These are phyloP conservation scores for Saccharomycopsis malanga DNA, from an alignment of 805 yeast species.

Conservation along the genomic window DNA sequence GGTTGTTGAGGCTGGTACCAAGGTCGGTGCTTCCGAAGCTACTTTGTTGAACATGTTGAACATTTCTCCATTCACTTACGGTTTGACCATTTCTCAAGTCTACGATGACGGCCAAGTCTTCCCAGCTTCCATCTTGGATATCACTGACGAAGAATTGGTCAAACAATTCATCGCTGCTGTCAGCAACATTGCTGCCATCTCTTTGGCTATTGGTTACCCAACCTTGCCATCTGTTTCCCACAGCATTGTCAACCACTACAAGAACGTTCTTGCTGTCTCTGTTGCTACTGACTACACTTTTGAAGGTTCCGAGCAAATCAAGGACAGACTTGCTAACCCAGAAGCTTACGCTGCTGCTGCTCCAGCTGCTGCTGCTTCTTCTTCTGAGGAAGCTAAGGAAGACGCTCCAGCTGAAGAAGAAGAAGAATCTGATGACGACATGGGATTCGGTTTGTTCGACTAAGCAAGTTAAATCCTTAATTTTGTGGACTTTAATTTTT, in stretches of 20 bases:
- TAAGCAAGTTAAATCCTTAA: conserved; percentile 40
- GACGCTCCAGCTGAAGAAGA: conserved; percentile 71
- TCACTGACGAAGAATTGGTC: conserved; percentile 95
- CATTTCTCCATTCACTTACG: conserved; percentile 99
- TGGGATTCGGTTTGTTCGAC: conserved; percentile 99
- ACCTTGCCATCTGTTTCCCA: conserved; percentile 99
- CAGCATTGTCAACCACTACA: conserved; percentile 98
- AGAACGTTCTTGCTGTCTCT: conserved; percentile 95
- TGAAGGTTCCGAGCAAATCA: conserved; percentile 98
- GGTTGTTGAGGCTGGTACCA: conserved; percentile 79
- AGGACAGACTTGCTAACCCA: conserved; percentile 99
- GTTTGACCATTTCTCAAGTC: conserved; percentile 94
- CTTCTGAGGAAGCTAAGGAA: conserved; percentile 56
- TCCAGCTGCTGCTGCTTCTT: conserved; percentile 84
- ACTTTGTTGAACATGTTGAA: conserved; percentile 96
- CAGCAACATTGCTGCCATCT: conserved; percentile 88
- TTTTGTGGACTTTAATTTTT: background rate
- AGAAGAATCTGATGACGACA: conserved; percentile 69
- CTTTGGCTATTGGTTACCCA: conserved; percentile 98
- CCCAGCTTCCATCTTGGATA: conserved; percentile 95
- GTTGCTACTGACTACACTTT: conserved; percentile 98
- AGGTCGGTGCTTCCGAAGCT: conserved; percentile 99
- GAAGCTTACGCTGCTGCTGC: conserved; percentile 99
- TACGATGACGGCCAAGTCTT: conserved; percentile 98
- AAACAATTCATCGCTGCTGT: conserved; percentile 88